Evolutionary conservation across 208 protist species (phyloP), one percentile per base, ranked within the genome.

Genomic region (Borovskyia barvae): DNA sequence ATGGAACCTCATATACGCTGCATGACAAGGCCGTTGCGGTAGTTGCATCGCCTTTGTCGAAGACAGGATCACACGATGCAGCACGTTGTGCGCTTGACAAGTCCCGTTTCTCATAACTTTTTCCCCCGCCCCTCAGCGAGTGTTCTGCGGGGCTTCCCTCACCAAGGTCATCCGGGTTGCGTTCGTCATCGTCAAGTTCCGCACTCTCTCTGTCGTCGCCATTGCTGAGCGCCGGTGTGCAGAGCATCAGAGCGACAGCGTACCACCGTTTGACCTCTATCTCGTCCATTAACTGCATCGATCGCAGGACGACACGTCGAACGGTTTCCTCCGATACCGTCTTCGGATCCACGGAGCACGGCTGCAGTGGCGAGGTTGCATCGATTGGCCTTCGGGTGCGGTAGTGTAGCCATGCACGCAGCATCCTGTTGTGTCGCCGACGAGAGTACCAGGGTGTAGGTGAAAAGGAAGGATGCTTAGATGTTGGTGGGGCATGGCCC

Each of bases 181-280:
- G 33, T n/a, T n/a, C n/a, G n/a, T n/a, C n/a, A n/a, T n/a, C n/a
- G 33, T 39, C 33, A 8, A 8, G 33, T 14, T 39, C 33, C 9
- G 33, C 33, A 11, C 15, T 1, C 36, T 0, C 17, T 28, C 36
- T 9, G 24, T 1, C 17, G 36, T 6, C 19, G 20, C 20, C 28
- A 15, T 15, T 26, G 17, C 7, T 20, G 37, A 11, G 14, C 6
- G 20, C 32, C 12, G 55, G 37, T 14, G 47, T 46, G 55, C 46
- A 64, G 6, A 91, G 53, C n/a, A 80, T 56, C 2, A 87, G 53
- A 11, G 80, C 72, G 36, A 82, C 68, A 20, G 85, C 59, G 54
- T 88, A 92, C 80, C 80, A 92, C 9, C 75, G 75, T 33, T 77
- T 77, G 29, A 85, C 51, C 41, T 63, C 46, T 2, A 63, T 55